Conservation (phyloP, 2,329 filamentous ascomycete species). For the Escovopsis sp. region DNA sequence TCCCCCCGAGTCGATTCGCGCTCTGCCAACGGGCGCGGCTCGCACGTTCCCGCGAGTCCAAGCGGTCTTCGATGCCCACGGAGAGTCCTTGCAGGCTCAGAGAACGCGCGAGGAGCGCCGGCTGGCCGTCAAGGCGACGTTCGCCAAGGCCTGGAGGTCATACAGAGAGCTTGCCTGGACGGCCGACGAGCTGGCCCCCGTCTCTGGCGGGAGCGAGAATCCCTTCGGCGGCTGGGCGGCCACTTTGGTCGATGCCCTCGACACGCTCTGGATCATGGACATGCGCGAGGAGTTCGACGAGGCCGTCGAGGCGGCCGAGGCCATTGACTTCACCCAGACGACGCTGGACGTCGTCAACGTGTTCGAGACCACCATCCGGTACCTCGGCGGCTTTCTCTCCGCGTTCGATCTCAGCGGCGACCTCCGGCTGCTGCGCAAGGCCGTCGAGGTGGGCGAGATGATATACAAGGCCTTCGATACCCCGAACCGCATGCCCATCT, state of each 20-base stretch:
- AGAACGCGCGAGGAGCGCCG: conserved; percentile 11
- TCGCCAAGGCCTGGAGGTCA: conserved; percentile 30
- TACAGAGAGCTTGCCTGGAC: conserved; percentile 38
- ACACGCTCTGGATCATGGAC: conserved; percentile 48
- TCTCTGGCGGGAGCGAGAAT: conserved; percentile 30
- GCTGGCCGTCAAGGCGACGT: conserved; percentile 26
- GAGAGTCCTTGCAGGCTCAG: conserved; percentile 8
- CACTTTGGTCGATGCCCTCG: conserved; percentile 43
- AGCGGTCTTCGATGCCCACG: conserved; percentile 11
- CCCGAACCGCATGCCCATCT: conserved; percentile 31
- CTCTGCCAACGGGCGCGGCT: conserved; percentile 15
- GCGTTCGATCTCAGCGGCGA: conserved; percentile 34
- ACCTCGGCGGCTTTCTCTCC: conserved; percentile 34
- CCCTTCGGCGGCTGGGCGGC: conserved; percentile 40
- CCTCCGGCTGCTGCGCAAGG: conserved; percentile 28
- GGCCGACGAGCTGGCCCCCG: conserved; percentile 34
- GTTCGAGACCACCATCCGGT: conserved; percentile 41
- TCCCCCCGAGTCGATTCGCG: conserved; percentile 13
- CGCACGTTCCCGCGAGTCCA: conserved; percentile 19
- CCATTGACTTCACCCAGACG: conserved; percentile 35
- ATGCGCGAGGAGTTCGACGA: conserved; percentile 39
- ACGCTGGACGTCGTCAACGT: conserved; percentile 25
- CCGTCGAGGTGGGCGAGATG: conserved; percentile 35
- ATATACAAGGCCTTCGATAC: conserved; percentile 37
- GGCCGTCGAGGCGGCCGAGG: conserved; percentile 31